Evolutionary conservation across 768 basidiomycete genomes (phyloP).

Genomic region (Panaeolus cyanescens): DNA sequence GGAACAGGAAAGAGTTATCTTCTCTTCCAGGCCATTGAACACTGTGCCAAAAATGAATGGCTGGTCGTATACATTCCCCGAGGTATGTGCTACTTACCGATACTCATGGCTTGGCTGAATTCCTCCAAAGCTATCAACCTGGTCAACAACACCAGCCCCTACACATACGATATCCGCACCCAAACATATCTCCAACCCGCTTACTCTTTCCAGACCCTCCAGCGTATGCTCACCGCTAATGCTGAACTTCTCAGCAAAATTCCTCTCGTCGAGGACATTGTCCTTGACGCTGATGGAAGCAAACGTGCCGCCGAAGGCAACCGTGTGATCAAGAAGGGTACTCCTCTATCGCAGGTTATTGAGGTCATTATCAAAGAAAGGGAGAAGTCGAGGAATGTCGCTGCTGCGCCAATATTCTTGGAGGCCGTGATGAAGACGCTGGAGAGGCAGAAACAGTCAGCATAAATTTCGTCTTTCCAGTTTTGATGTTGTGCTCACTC

Average conservation of each 20-base stretch:
- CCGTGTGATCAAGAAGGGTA: conserved; percentile 48
- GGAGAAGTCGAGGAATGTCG: conserved; percentile 40
- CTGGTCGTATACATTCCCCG: conserved; percentile 85
- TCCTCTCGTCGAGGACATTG: conserved; percentile 38
- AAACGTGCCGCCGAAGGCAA: conserved; percentile 18
- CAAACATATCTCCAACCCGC: conserved; percentile 76
- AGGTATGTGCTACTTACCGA: conserved; percentile 41
- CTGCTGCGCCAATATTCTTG: conserved; percentile 54
- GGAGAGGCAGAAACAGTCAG: conserved; percentile 64
- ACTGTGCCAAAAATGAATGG: conserved; percentile 67
- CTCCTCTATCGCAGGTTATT: conserved; percentile 54
- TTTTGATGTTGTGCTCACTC: background rate
- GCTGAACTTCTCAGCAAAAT: conserved; percentile 41
- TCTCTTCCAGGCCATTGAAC: conserved; percentile 75
- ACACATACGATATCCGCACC: conserved; percentile 74
- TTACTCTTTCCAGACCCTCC: conserved; percentile 63
- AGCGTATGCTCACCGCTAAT: conserved; percentile 66
- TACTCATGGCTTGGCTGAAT: background rate
- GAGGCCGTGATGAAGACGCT: conserved; percentile 61
- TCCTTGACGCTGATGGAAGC: conserved; percentile 32
- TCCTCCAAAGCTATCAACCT: conserved; percentile 37
- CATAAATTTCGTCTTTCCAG: conserved; percentile 3
- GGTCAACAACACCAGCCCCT: conserved; percentile 74
- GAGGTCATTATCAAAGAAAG: conserved; percentile 52
- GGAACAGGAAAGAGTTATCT: conserved; percentile 85